Evolutionary conservation across 2,329 filamentous ascomycete species (phyloP), one percentile per base, ranked within the genome.

Genomic region (Didymosphaeria variabile): DNA sequence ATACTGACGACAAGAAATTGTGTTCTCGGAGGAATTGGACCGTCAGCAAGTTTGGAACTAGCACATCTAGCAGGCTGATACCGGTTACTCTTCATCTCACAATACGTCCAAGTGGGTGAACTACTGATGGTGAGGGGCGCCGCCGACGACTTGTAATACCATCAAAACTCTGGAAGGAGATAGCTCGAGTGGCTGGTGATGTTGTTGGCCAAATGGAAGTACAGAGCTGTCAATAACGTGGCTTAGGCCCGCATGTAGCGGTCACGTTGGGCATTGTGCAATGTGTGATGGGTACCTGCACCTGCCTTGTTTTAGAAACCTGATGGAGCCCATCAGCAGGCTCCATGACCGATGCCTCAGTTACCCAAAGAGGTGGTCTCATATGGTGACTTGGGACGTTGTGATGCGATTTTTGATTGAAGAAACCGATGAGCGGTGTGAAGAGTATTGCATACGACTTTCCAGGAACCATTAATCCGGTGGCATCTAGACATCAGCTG

Each of bases 201-300:
- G 9, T 44, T 26, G 46, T 31, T 57, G 26, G 29, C 19, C 26
- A 47, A 47, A 38, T 13, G 36, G 19, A 51, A 52, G 34, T 42
- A 52, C 46, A 52, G 29, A 26, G 44, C 46, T 52, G 36, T 57
- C 46, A 57, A 57, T 13, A 57, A 51, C 21, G 45, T 50, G 23
- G 55, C 26, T 51, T 57, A 46, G 47, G 15, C 26, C 47, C 46
- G 55, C 46, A 52, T 23, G 46, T 47, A 44, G 46, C 47, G 36
- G 46, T 51, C 46, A 44, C 26, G 42, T 42, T 51, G 23, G 47
- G n/a, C 34, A n/a, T 9, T 51, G 47, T 50, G 46, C 38, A 12
- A 51, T 51, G 46, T 50, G 45, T 51, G 23, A 44, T 23, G 46
- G 55, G 38, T 44, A 51, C 36, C 55, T 44, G 17, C 26, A 51